phyloP scores from a whole-genome alignment of 768 basidiomycete genomes.

The Lactifluus piperatus region DNA sequence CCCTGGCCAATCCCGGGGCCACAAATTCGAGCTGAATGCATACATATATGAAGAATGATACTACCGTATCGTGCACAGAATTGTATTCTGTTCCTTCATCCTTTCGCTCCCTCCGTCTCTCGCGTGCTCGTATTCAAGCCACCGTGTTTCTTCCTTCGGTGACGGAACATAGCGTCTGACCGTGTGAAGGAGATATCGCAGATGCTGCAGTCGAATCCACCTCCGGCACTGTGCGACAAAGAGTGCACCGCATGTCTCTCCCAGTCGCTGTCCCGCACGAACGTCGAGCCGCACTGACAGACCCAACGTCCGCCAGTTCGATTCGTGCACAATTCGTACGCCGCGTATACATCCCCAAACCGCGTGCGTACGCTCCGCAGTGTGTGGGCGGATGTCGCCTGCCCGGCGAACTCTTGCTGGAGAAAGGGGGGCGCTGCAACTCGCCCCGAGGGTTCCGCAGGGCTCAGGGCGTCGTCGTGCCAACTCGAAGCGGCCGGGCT shows the following conservation, averaged over 20 bases:
- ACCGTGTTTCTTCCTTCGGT: slow-evolving; percentile 15
- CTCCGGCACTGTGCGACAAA: slow-evolving; percentile 5
- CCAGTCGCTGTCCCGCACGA: slow-evolving; percentile 16
- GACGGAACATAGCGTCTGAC: slow-evolving; percentile 13
- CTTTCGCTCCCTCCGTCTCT: background rate
- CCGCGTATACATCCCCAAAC: slow-evolving; percentile 7
- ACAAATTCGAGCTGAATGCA: background rate
- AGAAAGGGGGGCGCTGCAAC: background rate
- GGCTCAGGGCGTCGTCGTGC: background rate
- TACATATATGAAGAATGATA: background rate
- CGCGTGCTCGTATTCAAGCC: background rate
- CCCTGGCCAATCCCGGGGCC: too few relatives aligned
- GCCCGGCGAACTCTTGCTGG: background rate
- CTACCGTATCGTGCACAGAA: background rate
- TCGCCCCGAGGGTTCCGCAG: background rate
- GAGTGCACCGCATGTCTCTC: slow-evolving; percentile 14
- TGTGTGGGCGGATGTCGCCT: background rate
- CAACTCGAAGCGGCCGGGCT: background rate
- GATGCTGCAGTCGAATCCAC: slow-evolving; percentile 10
- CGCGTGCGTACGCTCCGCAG: slow-evolving; percentile 10
- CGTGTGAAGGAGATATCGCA: slow-evolving; percentile 16
- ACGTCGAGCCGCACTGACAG: slow-evolving; percentile 12
- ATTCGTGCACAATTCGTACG: background rate
- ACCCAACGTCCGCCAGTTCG: slow-evolving; percentile 5
- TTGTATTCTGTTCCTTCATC: background rate